Evolutionary conservation across 208 protist genomes (phyloP).

Genomic region (Endotrypanum monterogeii): DNA sequence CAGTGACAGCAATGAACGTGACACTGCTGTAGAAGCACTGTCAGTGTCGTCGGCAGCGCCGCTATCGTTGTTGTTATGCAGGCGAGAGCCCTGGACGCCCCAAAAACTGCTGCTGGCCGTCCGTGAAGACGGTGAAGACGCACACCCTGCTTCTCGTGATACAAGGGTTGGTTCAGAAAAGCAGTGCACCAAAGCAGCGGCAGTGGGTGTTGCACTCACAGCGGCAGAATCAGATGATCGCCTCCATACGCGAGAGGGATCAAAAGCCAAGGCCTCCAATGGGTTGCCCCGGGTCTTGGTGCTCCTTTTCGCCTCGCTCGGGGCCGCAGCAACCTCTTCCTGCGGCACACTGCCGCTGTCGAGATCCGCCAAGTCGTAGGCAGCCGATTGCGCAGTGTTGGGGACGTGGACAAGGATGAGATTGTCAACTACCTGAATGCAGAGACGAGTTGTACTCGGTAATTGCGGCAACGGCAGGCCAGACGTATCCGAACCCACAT

Average conservation of each 20-base stretch:
- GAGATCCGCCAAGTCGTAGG: slow-evolving; percentile 43
- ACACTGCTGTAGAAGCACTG: not conserved
- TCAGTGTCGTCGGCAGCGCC: not conserved
- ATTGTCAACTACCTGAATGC: slow-evolving; percentile 55
- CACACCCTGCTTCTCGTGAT: not conserved
- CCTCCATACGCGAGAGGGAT: not conserved
- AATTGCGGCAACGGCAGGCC: not conserved
- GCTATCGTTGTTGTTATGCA: not conserved
- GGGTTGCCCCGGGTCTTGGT: not conserved
- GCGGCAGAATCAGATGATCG: not conserved
- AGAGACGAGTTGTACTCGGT: slow-evolving; percentile 9
- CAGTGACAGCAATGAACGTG: not conserved
- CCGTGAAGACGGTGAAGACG: not conserved
- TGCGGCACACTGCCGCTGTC: not conserved
- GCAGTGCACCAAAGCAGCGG: not conserved
- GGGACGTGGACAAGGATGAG: slow-evolving; percentile 51
- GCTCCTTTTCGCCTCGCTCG: too few species aligned
- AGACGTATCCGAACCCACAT: not conserved
- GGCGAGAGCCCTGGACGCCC: not conserved
- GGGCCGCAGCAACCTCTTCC: not conserved
- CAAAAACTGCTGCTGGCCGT: not conserved
- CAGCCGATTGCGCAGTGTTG: slow-evolving; percentile 21
- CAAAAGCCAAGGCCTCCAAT: slow-evolving; percentile 6
- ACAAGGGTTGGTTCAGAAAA: not conserved
- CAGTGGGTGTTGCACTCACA: not conserved